Base-by-base conservation (phyloP, 331 rosid genomes). In the Telfairia occidentalis region DNA sequence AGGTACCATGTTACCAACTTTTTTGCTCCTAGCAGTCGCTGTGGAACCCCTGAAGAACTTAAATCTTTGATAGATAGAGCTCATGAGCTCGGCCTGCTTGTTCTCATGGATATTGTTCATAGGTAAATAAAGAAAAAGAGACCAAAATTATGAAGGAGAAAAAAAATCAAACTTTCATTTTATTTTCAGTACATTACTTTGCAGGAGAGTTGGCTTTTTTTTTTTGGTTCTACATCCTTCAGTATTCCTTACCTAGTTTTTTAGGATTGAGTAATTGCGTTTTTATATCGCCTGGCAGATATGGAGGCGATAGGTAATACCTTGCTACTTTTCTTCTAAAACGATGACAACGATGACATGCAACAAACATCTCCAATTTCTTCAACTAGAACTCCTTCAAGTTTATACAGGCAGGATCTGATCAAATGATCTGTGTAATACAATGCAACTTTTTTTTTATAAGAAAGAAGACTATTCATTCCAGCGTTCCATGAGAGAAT, bases 91-190 rank as follows among this genome's bases (percentile, higher is more conserved):
- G 99, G 92, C 74, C 75, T 95, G 71, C 90, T 92, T 81, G 99
- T 95, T 82, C 91, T 95, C 86, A 95, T 95, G 99, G 99, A 95
- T 86, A 87, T 95, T 63, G 99, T 95, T 81, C 99, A 95, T 78
- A 95, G 99, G 99, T 95, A 86, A 77, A 24, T 6, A 26, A 40
- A 42, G 37, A 2, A 21, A 66, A 40, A 69, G 35, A 30, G 28
- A 32, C 23, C 65, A 48, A 16, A 5, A 26, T 23, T 23, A 26
- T 11, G 73, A 2, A n/a, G n/a, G n/a, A n/a, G n/a, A n/a, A n/a
- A n/a, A 54, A 74, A 54, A 52, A 53, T 11, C 63, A 19, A 15
- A 29, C 23, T 54, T 21, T 55, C n/a, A 9, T 4, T 74, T 42
- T 28, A 57, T 74, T 74, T 74, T 46, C 59, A 45, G 37, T 9